Evolutionary conservation across 305 asterid species (phyloP).

Genomic region (Plantago coronopus): DNA sequence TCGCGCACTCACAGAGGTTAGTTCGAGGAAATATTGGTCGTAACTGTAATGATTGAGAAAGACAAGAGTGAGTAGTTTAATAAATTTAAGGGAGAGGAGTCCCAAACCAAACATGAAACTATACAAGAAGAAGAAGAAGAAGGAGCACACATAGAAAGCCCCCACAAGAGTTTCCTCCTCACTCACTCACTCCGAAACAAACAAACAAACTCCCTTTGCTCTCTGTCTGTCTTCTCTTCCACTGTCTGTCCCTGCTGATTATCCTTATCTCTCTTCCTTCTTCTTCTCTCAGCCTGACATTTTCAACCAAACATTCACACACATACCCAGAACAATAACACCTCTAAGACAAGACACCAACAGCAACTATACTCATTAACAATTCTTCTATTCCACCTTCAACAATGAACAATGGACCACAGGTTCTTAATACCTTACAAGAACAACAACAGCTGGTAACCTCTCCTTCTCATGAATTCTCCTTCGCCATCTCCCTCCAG

Average conservation of each 20-base stretch:
- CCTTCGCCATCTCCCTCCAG: constrained; percentile 70
- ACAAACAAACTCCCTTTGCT: constrained; percentile 22
- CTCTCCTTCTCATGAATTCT: constrained; percentile 84
- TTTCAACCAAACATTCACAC: constrained; percentile 11
- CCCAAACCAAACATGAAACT: too few relatives aligned
- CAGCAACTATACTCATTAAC: not conserved
- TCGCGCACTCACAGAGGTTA: too few relatives aligned
- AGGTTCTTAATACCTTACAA: not conserved
- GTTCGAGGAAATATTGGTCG: too few relatives aligned
- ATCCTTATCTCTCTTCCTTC: constrained; percentile 40
- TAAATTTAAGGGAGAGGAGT: constrained; percentile 13
- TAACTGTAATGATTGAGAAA: not conserved
- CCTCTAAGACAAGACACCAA: constrained; percentile 8
- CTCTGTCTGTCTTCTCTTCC: constrained; percentile 10
- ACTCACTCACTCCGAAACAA: too few relatives aligned
- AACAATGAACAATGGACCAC: constrained; percentile 19
- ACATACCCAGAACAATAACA: not conserved
- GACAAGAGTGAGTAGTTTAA: constrained; percentile 15
- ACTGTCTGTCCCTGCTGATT: not conserved
- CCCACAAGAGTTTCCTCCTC: not conserved
- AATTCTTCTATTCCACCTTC: not conserved
- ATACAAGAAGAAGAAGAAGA: too few relatives aligned
- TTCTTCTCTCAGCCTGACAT: constrained; percentile 7
- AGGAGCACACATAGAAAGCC: not conserved
- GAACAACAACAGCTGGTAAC: constrained; percentile 10